A percentile compares a stretch with the other conserved stretches of the same genome.
These are phyloP conservation scores for Graphiopsis chlorocephala DNA, from an alignment of 2,329 filamentous ascomycete genomes.

Conservation along the genomic window DNA sequence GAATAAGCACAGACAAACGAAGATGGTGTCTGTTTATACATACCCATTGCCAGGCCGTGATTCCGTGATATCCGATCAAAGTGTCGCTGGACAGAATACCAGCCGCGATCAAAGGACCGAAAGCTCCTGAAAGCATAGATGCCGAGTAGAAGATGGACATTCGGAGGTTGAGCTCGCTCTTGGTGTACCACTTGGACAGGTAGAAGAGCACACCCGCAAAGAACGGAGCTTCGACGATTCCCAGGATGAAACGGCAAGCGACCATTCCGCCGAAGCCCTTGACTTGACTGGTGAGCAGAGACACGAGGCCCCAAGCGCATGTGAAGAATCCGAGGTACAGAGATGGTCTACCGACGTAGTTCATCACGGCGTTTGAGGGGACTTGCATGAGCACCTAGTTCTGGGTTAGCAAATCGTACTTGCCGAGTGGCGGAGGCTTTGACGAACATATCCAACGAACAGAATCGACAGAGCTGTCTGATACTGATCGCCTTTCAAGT, in stretches of 20 bases:
- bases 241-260: constrained; percentile 39
- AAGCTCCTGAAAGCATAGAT: constrained; percentile 50
- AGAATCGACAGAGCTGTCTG: constrained; percentile 46
- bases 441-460: constrained; percentile 38
- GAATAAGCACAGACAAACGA: not conserved
- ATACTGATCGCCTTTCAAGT: constrained; percentile 45
- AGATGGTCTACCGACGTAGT: constrained; percentile 34
- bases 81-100: constrained; percentile 58
- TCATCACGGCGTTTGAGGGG: constrained; percentile 38
- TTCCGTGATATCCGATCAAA: constrained; percentile 57
- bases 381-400: constrained; percentile 32
- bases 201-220: constrained; percentile 49
- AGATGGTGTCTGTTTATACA: not conserved
- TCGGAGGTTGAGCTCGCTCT: constrained; percentile 50
- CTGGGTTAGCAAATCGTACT: not conserved
- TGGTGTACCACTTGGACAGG: constrained; percentile 51
- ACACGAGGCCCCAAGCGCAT: constrained; percentile 37
- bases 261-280: constrained; percentile 38
- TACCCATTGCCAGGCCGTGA: constrained; percentile 54
- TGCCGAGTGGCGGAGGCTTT: not conserved
- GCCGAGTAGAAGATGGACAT: constrained; percentile 54
- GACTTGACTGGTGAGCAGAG: constrained; percentile 33
- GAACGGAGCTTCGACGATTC: constrained; percentile 45
- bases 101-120: constrained; percentile 54
- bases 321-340: constrained; percentile 34